A percentile compares a stretch with the other conserved stretches of the same genome.
Conservation (phyloP, 2,329 filamentous ascomycete species). For the Cladosporium halotolerans region DNA sequence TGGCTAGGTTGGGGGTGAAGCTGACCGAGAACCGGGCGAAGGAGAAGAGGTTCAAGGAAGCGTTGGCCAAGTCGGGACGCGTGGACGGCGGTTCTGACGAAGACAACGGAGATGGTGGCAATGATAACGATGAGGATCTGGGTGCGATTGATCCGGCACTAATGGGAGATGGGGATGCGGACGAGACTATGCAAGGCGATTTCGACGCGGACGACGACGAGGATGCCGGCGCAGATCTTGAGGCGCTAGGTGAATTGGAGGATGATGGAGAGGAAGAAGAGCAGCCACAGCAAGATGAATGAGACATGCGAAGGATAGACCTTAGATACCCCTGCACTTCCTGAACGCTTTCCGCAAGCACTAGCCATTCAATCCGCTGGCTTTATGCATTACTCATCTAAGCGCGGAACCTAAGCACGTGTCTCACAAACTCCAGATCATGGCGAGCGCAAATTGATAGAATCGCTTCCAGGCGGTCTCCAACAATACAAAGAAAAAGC, state of each 20-base stretch:
- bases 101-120: background rate
- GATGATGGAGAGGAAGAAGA: background rate
- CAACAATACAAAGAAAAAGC: slow-evolving; percentile 6
- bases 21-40: slow-evolving; percentile 12
- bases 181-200: slow-evolving; percentile 10
- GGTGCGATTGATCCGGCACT: background rate
- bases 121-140: background rate
- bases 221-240: background rate
- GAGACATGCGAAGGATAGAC: background rate
- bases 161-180: background rate
- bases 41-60: slow-evolving; percentile 8
- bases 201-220: background rate
- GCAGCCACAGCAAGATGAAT: background rate
- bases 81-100: slow-evolving; percentile 9
- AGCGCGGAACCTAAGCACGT: background rate
- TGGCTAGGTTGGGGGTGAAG: slow-evolving; percentile 13
- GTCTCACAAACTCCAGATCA: too few relatives aligned
- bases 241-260: background rate
- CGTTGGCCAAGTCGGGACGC: background rate
- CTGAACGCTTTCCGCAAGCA: background rate
- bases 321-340: background rate
- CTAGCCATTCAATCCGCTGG: background rate
- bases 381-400: slow-evolving; percentile 7
- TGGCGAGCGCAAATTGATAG: too few relatives aligned
- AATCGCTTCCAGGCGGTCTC: too few relatives aligned